phyloP scores from a whole-genome alignment of 83 land plant species.

The Isoetes engelmannii region DNA sequence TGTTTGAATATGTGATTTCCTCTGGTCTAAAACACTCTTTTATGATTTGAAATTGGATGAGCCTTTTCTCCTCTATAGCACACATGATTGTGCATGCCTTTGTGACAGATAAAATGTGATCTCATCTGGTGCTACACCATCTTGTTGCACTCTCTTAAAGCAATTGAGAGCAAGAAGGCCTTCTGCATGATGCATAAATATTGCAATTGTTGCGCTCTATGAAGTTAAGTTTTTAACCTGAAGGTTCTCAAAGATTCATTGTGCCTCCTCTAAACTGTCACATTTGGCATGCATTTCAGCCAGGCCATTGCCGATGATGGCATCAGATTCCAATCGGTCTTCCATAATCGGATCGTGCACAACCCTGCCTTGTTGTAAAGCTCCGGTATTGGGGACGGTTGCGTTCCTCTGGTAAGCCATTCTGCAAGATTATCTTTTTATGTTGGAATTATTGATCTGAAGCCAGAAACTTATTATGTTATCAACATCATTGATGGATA shows the following conservation, averaged over 20 bases:
- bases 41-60: neutral
- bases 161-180: neutral
- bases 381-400: too few species aligned
- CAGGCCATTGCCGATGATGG: conserved; percentile 15
- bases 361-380: conserved; percentile 6
- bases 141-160: neutral
- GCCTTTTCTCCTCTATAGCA: neutral
- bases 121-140: neutral
- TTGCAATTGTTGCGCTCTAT: neutral
- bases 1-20: neutral
- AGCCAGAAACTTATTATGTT: too few species aligned
- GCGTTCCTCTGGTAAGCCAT: too few species aligned
- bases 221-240: conserved; percentile 3
- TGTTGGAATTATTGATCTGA: too few species aligned
- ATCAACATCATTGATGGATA: too few species aligned
- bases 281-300: conserved; percentile 26
- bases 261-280: conserved; percentile 19
- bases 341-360: conserved; percentile 9
- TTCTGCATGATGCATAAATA: neutral
- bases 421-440: too few species aligned
- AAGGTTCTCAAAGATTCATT: conserved; percentile 11
- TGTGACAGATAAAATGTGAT: neutral
- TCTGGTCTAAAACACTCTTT: neutral
- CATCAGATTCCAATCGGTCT: conserved; percentile 7
- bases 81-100: conserved; percentile 8